Base-by-base conservation (phyloP, 495 filamentous ascomycete species). In the Penicillium waksmanii region DNA sequence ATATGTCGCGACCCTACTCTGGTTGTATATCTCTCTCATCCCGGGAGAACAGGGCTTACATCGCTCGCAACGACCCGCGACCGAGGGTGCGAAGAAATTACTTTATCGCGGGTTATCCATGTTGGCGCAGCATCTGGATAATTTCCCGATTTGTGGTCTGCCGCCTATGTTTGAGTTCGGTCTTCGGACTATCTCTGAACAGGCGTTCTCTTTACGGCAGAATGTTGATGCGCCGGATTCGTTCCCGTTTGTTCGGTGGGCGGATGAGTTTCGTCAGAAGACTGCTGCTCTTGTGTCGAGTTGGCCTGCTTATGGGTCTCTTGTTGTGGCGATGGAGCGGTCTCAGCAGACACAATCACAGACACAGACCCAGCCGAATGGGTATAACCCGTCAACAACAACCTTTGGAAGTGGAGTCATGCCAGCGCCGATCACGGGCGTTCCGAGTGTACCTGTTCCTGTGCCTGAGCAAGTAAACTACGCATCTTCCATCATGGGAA, bases 111-210 rank as follows among this genome's bases (percentile, higher is more conserved):
- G 73, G 10, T 61, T 77, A 12, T 67, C 72, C 8, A 75, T 82
- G 59, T 40, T 82, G n/a, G 72, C 73, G 15, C 75, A 80, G 25
- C 79, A 82, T 63, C 63, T 80, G 36, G 73, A 79, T 5, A 79
- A 77, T 31, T 83, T 82, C 56, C 67, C 71, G 10, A 69, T 77
- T 34, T 79, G 80, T 38, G 77, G 76, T 43, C 63, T 82, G 1
- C 79, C 81, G 5, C 81, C 81, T 0, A 63, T 80, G 5, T 81
- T 81, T 21, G 78, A 80, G 53, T 66, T 75, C 17, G 63, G 67
- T 9, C 53, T 80, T 23, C 74, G 72, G 7, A 78, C 75, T 5
- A 77, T 80, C 6, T 59, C 68, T 2, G 72, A 79, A 48, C 71
- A 78, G 33, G 74, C 75, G 3, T 68, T 71, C 15, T 63, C 65